Conservation (phyloP, 768 basidiomycete genomes). For the Amyloporia xantha region DNA sequence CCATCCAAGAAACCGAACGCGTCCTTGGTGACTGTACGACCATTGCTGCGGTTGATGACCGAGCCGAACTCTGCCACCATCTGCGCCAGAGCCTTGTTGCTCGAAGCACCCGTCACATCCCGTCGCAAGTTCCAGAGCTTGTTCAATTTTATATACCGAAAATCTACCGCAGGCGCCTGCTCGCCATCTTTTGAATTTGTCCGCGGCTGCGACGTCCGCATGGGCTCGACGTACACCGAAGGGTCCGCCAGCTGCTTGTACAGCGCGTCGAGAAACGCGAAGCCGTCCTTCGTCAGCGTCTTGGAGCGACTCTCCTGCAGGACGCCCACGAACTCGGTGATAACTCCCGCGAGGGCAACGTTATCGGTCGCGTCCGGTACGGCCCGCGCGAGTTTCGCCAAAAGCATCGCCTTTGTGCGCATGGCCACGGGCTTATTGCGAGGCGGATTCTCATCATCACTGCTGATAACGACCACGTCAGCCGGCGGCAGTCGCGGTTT, state of each 20-base stretch:
- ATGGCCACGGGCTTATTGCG: constrained; percentile 24
- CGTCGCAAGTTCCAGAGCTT: constrained; percentile 50
- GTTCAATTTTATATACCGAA: constrained; percentile 49
- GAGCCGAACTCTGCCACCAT: constrained; percentile 68
- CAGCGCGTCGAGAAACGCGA: constrained; percentile 61
- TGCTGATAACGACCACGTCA: constrained; percentile 43
- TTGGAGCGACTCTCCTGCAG: constrained; percentile 61
- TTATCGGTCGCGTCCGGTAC: constrained; percentile 48
- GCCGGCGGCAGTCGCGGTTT: constrained; percentile 4
- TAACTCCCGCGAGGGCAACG: constrained; percentile 41
- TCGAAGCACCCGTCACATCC: constrained; percentile 45
- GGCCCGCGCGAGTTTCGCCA: constrained; percentile 40
- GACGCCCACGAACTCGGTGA: constrained; percentile 55
- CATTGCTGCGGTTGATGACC: constrained; percentile 60
- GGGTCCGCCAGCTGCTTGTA: constrained; percentile 68
- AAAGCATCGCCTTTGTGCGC: constrained; percentile 47
- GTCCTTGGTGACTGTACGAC: constrained; percentile 73
- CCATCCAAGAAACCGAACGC: constrained; percentile 65
- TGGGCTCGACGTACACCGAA: constrained; percentile 48
- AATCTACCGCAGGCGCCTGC: constrained; percentile 33
- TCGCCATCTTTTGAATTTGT: constrained; percentile 28
- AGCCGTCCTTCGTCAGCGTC: constrained; percentile 64
- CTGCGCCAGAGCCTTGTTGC: constrained; percentile 50
- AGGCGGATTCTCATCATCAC: constrained; percentile 25
- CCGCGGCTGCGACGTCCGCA: constrained; percentile 35